These are phyloP conservation scores for Gossypium anomalum DNA, from an alignment of 345 rosid genomes.

Conservation along the genomic window DNA sequence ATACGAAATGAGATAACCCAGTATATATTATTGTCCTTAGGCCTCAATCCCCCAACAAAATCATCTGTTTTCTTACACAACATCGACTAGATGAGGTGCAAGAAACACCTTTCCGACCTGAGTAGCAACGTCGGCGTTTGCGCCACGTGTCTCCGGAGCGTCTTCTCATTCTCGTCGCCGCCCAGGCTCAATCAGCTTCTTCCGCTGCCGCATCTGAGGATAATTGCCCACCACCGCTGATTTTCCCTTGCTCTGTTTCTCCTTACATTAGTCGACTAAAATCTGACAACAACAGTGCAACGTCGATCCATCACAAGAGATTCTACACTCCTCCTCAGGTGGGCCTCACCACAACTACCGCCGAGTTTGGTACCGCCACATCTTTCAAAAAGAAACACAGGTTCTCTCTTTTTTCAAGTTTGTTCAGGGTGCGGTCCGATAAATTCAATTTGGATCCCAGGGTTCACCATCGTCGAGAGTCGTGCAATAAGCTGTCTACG, in stretches of 20 bases:
- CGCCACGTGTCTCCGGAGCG: slow-evolving; percentile 92
- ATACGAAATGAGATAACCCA: neutral
- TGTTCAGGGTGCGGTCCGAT: slow-evolving; percentile 73
- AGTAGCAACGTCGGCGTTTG: slow-evolving; percentile 80
- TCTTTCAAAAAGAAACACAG: slow-evolving; percentile 33
- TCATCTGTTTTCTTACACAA: neutral
- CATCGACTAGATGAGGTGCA: slow-evolving; percentile 68
- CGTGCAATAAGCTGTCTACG: slow-evolving; percentile 31
- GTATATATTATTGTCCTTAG: neutral
- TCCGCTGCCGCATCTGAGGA: slow-evolving; percentile 18
- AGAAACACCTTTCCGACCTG: slow-evolving; percentile 56
- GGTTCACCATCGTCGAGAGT: slow-evolving; percentile 20
- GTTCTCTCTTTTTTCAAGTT: slow-evolving; percentile 42
- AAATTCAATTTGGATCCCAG: slow-evolving; percentile 41
- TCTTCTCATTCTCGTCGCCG: slow-evolving; percentile 45
- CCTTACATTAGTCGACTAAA: slow-evolving; percentile 66
- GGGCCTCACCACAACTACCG: slow-evolving; percentile 33
- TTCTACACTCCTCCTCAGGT: slow-evolving; percentile 79
- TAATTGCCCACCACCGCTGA: slow-evolving; percentile 38
- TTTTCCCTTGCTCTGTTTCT: slow-evolving; percentile 80
- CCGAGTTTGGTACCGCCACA: slow-evolving; percentile 20
- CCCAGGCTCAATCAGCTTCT: slow-evolving; percentile 38
- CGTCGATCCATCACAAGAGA: slow-evolving; percentile 23
- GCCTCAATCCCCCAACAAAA: neutral
- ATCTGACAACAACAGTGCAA: slow-evolving; percentile 37